phyloP scores from a whole-genome alignment of 2,329 filamentous ascomycete species.

The Neurospora sp. region DNA sequence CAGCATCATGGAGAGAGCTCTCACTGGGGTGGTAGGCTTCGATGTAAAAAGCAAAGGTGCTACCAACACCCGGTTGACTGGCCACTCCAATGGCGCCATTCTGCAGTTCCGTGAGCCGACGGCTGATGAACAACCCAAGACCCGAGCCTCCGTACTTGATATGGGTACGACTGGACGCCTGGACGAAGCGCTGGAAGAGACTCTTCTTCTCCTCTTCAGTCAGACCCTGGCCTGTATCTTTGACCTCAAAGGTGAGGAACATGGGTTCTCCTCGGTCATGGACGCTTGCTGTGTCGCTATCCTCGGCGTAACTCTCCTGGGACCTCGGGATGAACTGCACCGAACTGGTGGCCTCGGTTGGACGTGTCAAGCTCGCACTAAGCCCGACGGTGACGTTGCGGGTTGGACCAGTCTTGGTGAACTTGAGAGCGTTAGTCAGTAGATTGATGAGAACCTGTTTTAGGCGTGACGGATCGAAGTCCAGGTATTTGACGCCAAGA shows the following conservation, averaged over 20 bases:
- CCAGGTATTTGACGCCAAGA: slow-evolving; percentile 53
- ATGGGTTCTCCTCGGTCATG: slow-evolving; percentile 35
- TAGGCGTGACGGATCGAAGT: slow-evolving; percentile 63
- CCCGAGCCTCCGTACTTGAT: slow-evolving; percentile 73
- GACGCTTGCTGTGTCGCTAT: slow-evolving; percentile 26
- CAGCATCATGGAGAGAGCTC: slow-evolving; percentile 30
- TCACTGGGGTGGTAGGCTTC: slow-evolving; percentile 41
- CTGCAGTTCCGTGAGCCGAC: slow-evolving; percentile 70
- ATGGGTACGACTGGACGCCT: slow-evolving; percentile 66
- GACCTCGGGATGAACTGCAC: slow-evolving; percentile 56
- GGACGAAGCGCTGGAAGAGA: slow-evolving; percentile 70
- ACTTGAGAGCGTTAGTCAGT: slow-evolving; percentile 74
- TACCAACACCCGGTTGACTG: slow-evolving; percentile 59
- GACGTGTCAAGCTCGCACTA: slow-evolving; percentile 31
- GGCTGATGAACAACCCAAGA: slow-evolving; percentile 69
- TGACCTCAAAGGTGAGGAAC: slow-evolving; percentile 63
- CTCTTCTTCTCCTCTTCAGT: slow-evolving; percentile 61
- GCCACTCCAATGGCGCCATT: slow-evolving; percentile 70
- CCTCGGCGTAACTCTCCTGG: slow-evolving; percentile 33
- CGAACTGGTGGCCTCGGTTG: slow-evolving; percentile 30
- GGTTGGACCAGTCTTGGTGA: slow-evolving; percentile 55
- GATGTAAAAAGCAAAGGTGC: slow-evolving; percentile 68
- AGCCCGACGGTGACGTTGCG: slow-evolving; percentile 44
- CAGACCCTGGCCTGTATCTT: slow-evolving; percentile 68
- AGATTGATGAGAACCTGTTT: slow-evolving; percentile 74